These are phyloP conservation scores for Eimeria necatrix DNA, from an alignment of 169 alveolate species.

Conservation along the genomic window DNA sequence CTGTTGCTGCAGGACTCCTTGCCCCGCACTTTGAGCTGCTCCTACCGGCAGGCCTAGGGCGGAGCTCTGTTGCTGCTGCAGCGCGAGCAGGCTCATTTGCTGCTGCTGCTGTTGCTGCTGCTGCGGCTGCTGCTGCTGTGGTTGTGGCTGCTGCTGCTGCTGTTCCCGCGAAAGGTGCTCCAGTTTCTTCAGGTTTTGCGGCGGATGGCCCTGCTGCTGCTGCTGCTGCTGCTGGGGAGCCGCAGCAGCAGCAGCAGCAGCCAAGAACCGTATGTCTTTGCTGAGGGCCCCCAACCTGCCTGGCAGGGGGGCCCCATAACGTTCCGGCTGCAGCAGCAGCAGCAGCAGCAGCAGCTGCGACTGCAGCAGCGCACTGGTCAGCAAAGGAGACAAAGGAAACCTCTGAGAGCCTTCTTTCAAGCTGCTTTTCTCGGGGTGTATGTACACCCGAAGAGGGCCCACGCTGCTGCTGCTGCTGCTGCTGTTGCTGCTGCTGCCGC, in stretches of 20 bases:
- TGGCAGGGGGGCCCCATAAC: conserved; percentile 16
- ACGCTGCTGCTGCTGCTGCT: neutral
- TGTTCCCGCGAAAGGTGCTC: neutral
- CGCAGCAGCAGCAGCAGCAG: conserved; percentile 26
- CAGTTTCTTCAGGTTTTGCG: neutral
- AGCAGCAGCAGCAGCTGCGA: conserved; percentile 48
- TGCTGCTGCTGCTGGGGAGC: conserved; percentile 10
- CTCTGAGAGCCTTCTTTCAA: neutral
- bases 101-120: conserved; percentile 14
- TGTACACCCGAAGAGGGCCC: conserved; percentile 57
- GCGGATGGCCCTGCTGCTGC: neutral
- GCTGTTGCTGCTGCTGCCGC: conserved; percentile 35
- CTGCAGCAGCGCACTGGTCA: conserved; percentile 36
- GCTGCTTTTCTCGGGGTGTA: conserved; percentile 50
- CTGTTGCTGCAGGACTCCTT: neutral
- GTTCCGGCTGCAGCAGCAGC: conserved; percentile 65
- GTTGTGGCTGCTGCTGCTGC: conserved; percentile 22
- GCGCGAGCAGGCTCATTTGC: neutral
- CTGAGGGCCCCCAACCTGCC: conserved; percentile 37
- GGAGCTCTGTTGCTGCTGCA: neutral
- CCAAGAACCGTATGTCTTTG: neutral
- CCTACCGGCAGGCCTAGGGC: too few species aligned
- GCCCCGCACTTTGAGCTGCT: too few species aligned
- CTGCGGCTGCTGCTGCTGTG: conserved; percentile 11
- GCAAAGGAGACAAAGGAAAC: conserved; percentile 31